Conservation (phyloP, 1,139 yeast genomes). For the Hanseniaspora gamundiae region DNA sequence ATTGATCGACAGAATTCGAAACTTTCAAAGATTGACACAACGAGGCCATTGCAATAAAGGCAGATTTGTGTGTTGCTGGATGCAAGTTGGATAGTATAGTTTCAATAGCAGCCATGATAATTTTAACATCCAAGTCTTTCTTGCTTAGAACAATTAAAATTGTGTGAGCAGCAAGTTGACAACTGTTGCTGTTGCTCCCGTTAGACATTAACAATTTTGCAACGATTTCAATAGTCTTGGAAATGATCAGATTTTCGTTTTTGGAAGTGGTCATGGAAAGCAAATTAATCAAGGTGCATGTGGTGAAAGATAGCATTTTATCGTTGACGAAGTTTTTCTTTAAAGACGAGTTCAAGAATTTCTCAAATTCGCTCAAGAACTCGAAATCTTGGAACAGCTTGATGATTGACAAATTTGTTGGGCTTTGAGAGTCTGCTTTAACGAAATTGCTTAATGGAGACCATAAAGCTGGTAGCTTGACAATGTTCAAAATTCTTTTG, state of each 20-base stretch:
- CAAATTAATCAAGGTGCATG: slow-evolving; percentile 59
- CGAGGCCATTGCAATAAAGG: slow-evolving; percentile 28
- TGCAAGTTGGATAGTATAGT: slow-evolving; percentile 43
- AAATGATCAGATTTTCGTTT: slow-evolving; percentile 30
- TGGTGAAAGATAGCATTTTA: slow-evolving; percentile 50
- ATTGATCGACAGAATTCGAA: slow-evolving; percentile 27
- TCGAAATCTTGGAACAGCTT: slow-evolving; percentile 65
- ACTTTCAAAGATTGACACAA: slow-evolving; percentile 30
- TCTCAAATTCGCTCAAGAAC: slow-evolving; percentile 53
- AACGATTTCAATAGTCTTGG: slow-evolving; percentile 44
- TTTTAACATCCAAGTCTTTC: slow-evolving; percentile 44
- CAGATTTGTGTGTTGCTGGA: slow-evolving; percentile 29
- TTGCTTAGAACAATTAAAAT: slow-evolving; percentile 50
- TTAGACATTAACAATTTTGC: slow-evolving; percentile 39
- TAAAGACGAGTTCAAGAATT: slow-evolving; percentile 44
- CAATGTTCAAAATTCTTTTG: slow-evolving; percentile 59
- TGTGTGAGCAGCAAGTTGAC: slow-evolving; percentile 76
- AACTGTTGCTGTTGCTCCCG: slow-evolving; percentile 36
- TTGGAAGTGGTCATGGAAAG: slow-evolving; percentile 34
- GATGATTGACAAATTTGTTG: slow-evolving; percentile 57
- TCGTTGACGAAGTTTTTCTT: slow-evolving; percentile 29
- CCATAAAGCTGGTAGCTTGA: slow-evolving; percentile 64
- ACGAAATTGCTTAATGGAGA: slow-evolving; percentile 60
- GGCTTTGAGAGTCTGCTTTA: slow-evolving; percentile 41
- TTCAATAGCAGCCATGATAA: slow-evolving; percentile 57